Conservation (phyloP, 2,329 filamentous ascomycete species). For the Epichloe scottii region DNA sequence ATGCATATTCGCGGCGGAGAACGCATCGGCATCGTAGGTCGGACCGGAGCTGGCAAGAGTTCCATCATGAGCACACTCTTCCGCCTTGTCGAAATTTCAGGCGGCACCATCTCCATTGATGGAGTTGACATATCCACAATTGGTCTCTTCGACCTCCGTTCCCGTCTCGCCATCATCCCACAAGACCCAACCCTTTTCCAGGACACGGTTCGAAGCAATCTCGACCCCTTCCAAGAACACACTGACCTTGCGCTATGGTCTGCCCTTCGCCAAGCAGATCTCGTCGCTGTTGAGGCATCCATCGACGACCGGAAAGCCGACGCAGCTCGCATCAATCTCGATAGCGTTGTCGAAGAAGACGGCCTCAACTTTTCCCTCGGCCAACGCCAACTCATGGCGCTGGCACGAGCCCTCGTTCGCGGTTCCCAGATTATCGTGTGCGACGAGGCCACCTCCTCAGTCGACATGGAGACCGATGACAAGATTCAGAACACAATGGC, state of each 20-base stretch:
- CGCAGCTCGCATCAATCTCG: constrained; percentile 60
- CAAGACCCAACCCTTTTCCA: constrained; percentile 76
- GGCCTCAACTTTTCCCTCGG: constrained; percentile 93
- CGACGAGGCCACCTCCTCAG: constrained; percentile 86
- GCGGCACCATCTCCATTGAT: constrained; percentile 51
- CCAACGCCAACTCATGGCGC: constrained; percentile 88
- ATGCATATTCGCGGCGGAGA: constrained; percentile 67
- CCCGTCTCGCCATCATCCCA: constrained; percentile 68
- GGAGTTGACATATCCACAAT: constrained; percentile 59
- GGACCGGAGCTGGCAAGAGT: constrained; percentile 72
- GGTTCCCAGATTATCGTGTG: constrained; percentile 87
- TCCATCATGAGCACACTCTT: constrained; percentile 77
- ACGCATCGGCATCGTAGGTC: constrained; percentile 68
- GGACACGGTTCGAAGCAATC: constrained; percentile 65
- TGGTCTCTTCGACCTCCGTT: constrained; percentile 63
- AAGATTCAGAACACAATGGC: constrained; percentile 90
- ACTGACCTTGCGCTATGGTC: constrained; percentile 67
- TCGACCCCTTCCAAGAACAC: constrained; percentile 72
- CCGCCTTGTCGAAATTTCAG: constrained; percentile 56
- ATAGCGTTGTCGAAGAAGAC: constrained; percentile 80
- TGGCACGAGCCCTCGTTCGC: constrained; percentile 81
- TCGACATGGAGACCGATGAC: constrained; percentile 93
- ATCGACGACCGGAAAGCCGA: constrained; percentile 69
- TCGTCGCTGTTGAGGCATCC: constrained; percentile 47
- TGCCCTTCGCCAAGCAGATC: constrained; percentile 63